Base-by-base conservation (phyloP, 1,284 basidiomycete species). In the Phaffia rhodozyma region DNA sequence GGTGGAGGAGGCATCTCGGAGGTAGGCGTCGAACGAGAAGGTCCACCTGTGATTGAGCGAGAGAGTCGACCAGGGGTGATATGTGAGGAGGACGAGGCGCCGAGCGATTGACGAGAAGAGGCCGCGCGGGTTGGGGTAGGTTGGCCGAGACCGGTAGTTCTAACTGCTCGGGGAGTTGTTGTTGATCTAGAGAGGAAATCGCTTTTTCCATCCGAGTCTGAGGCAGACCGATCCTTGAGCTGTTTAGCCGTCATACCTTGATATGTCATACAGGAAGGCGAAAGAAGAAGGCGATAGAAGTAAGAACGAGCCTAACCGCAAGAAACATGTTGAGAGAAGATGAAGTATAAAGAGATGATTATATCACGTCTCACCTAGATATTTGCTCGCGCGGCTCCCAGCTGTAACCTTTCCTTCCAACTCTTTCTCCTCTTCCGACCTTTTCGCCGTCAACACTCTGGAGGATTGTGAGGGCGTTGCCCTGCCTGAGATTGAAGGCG, bases 381-480 rank as follows among this genome's bases (percentile, higher is more conserved):
- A 91, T 72, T 86, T 87, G 62, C 86, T 86, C 7, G 90, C 90
- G 59, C 90, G 79, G 3, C 88, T 88, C 1, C 89, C 89, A 16
- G 82, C 84, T 1, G 87, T 88, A 61, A 90, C 84, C 68, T 81
- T 72, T n/a, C 74, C 70, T 18, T 74, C 69, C 27, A 71, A 63
- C 34, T 76, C 68, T 43, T 73, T 68, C 7, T 65, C 68, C 55
- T 72, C 69, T 29, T 66, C 69, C 0, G 68, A 67, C 2, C 58
- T 61, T 60, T 70, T 69, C 25, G 67, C 65, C 6, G 63, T 60
- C 25, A 66, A 62, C 18, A 68, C 65, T 7, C 67, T 67, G 18
- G 66, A 55, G 23, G 67, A 66, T 32, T 32, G 60, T 29, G 38
- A 29, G 21, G 62, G 62, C 1, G 55, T 58, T 30, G 55, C 9